A percentile compares a stretch with the other conserved stretches of the same genome.
Conservation (phyloP, 2,329 filamentous ascomycete genomes). For the Ceratocystis variospora region DNA sequence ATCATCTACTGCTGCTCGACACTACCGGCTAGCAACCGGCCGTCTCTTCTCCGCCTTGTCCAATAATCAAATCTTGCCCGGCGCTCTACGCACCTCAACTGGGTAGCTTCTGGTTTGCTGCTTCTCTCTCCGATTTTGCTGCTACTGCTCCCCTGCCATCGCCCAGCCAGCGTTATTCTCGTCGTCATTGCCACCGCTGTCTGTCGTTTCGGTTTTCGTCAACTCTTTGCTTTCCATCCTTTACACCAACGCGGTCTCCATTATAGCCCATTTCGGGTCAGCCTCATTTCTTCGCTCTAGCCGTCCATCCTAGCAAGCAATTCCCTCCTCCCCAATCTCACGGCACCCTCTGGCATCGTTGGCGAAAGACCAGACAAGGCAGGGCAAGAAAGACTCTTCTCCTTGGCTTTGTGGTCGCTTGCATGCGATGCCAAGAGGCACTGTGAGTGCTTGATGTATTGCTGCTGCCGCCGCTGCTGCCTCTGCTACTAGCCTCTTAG, state of each 20-base stretch:
- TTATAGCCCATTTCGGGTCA: background rate
- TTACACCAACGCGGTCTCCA: background rate
- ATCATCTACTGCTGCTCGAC: background rate
- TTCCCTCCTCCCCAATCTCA: background rate
- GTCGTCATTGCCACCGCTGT: background rate
- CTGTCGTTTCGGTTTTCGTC: background rate
- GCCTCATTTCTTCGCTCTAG: background rate
- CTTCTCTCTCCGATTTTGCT: background rate
- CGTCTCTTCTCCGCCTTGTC: background rate
- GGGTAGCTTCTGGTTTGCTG: background rate
- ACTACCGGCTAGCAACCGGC: background rate
- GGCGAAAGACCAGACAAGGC: slow-evolving; percentile 5
- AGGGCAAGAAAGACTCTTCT: slow-evolving; percentile 3
- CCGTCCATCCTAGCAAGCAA: background rate
- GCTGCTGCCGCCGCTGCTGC: background rate
- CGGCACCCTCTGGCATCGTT: slow-evolving; percentile 14
- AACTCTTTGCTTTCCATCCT: background rate
- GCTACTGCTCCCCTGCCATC: background rate
- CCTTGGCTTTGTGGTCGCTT: slow-evolving; percentile 15
- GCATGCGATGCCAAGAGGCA: slow-evolving; percentile 17
- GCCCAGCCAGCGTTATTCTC: background rate
- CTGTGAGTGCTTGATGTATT: slow-evolving; percentile 8
- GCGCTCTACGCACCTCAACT: background rate
- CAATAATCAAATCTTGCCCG: background rate
- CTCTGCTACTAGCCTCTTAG: background rate